phyloP scores from a whole-genome alignment of 2,329 filamentous ascomycete genomes.

The Cercospora brassicicola region DNA sequence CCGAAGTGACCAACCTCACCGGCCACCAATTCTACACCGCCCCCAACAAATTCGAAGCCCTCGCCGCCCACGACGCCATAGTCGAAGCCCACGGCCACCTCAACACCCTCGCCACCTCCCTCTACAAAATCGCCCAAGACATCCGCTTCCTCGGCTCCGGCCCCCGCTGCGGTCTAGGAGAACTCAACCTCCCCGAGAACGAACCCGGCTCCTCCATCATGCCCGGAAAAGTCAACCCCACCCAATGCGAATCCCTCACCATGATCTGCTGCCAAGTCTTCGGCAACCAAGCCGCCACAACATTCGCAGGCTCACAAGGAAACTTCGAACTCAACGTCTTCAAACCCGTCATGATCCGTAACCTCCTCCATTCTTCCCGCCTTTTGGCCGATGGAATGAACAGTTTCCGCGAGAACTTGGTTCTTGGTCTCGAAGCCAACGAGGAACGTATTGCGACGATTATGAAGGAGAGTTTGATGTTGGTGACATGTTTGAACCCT shows the following conservation, averaged over 20 bases:
- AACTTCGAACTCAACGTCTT: slow-evolving; percentile 99
- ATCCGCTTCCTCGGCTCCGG: slow-evolving; percentile 96
- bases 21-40: slow-evolving; percentile 92
- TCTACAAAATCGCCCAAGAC: slow-evolving; percentile 98
- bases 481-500: slow-evolving; percentile 95
- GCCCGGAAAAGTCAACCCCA: slow-evolving; percentile 99
- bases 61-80: slow-evolving; percentile 92
- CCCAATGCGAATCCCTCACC: slow-evolving; percentile 94
- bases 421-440: slow-evolving; percentile 84
- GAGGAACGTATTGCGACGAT: slow-evolving; percentile 87
- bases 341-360: slow-evolving; percentile 94
- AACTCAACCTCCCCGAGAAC: slow-evolving; percentile 92
- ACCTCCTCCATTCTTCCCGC: slow-evolving; percentile 87
- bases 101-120: slow-evolving; percentile 86
- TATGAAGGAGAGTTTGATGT: slow-evolving; percentile 95
- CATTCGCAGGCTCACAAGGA: slow-evolving; percentile 92
- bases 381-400: slow-evolving; percentile 89
- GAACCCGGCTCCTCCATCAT: slow-evolving; percentile 98
- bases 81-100: slow-evolving; percentile 91
- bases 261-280: slow-evolving; percentile 98
- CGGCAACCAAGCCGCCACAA: slow-evolving; percentile 91
- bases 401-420: slow-evolving; percentile 91
- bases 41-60: slow-evolving; percentile 97
- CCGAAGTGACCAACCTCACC: slow-evolving; percentile 88
- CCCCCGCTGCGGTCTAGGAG: slow-evolving; percentile 90